Conservation (phyloP, 352 stramenopile genomes). For the Thraustotheca clavata region DNA sequence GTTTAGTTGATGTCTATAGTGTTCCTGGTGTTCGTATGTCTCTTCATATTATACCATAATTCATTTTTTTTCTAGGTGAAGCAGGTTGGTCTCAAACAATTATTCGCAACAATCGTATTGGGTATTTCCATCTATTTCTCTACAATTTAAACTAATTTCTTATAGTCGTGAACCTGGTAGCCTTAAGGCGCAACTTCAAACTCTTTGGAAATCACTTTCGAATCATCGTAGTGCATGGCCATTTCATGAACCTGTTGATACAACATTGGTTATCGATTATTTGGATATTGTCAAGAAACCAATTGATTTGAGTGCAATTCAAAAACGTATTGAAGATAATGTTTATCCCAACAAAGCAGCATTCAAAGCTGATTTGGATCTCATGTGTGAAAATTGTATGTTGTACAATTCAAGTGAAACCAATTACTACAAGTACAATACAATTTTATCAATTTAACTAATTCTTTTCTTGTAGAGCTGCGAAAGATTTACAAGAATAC, state of each 20-base stretch:
- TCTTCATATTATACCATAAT: background rate
- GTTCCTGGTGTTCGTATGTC: slow-evolving; percentile 82
- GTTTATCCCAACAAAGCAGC: slow-evolving; percentile 88
- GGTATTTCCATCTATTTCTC: slow-evolving; percentile 27
- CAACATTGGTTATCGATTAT: slow-evolving; percentile 93
- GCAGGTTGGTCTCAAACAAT: slow-evolving; percentile 72
- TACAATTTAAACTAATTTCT: background rate
- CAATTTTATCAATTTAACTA: background rate
- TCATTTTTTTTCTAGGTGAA: slow-evolving; percentile 44
- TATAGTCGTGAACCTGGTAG: slow-evolving; percentile 73
- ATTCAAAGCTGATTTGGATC: slow-evolving; percentile 91
- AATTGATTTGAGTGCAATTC: slow-evolving; percentile 82
- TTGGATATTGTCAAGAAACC: slow-evolving; percentile 94
- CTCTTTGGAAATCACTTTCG: slow-evolving; percentile 85
- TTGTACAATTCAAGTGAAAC: slow-evolving; percentile 94
- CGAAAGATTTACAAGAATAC: slow-evolving; percentile 69
- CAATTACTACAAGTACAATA: slow-evolving; percentile 93
- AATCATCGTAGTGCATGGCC: slow-evolving; percentile 95
- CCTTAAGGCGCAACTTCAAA: slow-evolving; percentile 74
- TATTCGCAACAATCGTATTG: slow-evolving; percentile 81
- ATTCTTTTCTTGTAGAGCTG: slow-evolving; percentile 32
- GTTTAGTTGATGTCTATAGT: slow-evolving; percentile 82
- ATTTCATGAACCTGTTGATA: slow-evolving; percentile 96
- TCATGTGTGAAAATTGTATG: slow-evolving; percentile 97
- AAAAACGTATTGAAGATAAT: slow-evolving; percentile 73